These are phyloP conservation scores for Cytospora piceae DNA, from an alignment of 2,329 filamentous ascomycete genomes.

Conservation along the genomic window DNA sequence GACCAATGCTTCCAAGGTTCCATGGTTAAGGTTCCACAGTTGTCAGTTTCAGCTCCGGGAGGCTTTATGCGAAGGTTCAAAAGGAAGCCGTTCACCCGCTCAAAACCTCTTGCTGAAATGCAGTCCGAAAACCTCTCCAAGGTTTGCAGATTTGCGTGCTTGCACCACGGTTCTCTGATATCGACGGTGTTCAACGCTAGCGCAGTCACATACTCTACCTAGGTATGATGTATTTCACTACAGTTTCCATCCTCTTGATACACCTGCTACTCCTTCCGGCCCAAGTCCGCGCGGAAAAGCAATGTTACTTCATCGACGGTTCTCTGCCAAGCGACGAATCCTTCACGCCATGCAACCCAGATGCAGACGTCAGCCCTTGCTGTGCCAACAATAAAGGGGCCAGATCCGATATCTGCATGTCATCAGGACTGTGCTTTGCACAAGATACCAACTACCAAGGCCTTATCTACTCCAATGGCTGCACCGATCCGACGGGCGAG, in stretches of 20 bases:
- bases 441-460: conserved; percentile 29
- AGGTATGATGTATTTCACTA: background rate
- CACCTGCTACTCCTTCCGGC: background rate
- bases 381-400: conserved; percentile 31
- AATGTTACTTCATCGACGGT: conserved; percentile 32
- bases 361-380: conserved; percentile 32
- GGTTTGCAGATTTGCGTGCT: too few relatives aligned
- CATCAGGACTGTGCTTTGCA: conserved; percentile 33
- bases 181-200: too few relatives aligned
- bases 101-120: background rate
- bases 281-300: background rate
- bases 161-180: too few relatives aligned
- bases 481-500: conserved; percentile 32
- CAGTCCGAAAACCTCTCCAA: background rate
- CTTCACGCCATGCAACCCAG: conserved; percentile 30
- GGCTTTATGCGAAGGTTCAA: background rate
- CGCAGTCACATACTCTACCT: too few relatives aligned
- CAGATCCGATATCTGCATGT: conserved; percentile 33
- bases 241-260: background rate
- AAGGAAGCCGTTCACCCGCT: background rate
- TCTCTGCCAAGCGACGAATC: background rate
- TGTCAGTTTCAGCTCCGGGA: background rate
- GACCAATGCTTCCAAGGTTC: too few relatives aligned
- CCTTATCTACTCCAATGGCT: conserved; percentile 33
- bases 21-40: background rate